These are phyloP conservation scores for Dryas drummondii DNA, from an alignment of 306 rosid species.

Conservation along the genomic window DNA sequence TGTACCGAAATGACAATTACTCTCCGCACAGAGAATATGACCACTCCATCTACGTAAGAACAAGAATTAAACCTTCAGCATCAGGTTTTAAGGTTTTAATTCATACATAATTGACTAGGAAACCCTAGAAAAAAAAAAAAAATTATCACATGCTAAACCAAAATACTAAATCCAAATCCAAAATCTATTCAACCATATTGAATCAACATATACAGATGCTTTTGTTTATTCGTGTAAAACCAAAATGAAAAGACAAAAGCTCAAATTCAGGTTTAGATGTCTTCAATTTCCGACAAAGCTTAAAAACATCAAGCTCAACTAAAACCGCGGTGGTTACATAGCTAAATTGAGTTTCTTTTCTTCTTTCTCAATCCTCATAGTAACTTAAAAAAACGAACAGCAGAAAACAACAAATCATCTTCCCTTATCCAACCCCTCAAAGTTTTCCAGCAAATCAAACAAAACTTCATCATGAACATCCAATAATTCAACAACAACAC, in stretches of 20 bases:
- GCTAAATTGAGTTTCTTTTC: slow-evolving; percentile 14
- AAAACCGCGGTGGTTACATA: slow-evolving; percentile 17
- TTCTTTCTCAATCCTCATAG: not conserved
- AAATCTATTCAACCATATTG: slow-evolving; percentile 2
- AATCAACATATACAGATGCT: not conserved
- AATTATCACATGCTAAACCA: not conserved
- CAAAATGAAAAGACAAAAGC: not conserved
- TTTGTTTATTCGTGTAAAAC: not conserved
- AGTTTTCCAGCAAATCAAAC: slow-evolving; percentile 20
- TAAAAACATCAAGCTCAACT: slow-evolving; percentile 12
- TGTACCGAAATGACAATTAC: slow-evolving; percentile 37
- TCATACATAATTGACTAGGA: slow-evolving; percentile 5
- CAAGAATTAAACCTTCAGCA: slow-evolving; percentile 10
- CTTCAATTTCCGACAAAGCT: not conserved
- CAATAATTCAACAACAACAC: slow-evolving; percentile 36
- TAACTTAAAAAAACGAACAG: slow-evolving; percentile 9
- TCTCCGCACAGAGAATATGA: slow-evolving; percentile 33
- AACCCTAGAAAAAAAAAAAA: not conserved
- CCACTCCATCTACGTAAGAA: slow-evolving; percentile 33
- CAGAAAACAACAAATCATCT: slow-evolving; percentile 25
- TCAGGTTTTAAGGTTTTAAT: not conserved
- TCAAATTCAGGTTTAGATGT: not conserved
- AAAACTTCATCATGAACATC: slow-evolving; percentile 20
- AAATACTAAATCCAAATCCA: not conserved
- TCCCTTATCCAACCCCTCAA: slow-evolving; percentile 27